phyloP scores from a whole-genome alignment of 169 alveolate genomes.

The Theileria equi region DNA sequence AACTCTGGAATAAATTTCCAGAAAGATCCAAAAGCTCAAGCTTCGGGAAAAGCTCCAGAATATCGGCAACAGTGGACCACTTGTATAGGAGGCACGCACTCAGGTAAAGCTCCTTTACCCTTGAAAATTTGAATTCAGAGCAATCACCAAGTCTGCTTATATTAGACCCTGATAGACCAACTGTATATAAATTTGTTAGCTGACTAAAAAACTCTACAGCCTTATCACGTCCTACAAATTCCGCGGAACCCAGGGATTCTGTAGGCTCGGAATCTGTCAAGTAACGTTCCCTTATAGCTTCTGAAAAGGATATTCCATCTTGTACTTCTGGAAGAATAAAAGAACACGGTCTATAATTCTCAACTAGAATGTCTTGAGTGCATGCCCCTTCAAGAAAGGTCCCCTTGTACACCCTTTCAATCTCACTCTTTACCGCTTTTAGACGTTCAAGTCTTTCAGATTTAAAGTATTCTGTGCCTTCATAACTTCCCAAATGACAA shows the following conservation, averaged over 20 bases:
- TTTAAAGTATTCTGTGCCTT: slow-evolving; percentile 25
- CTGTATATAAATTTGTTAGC: slow-evolving; percentile 8
- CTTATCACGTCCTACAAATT: slow-evolving; percentile 46
- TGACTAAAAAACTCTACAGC: slow-evolving; percentile 38
- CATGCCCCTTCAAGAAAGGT: too few relatives aligned
- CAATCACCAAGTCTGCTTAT: slow-evolving; percentile 29
- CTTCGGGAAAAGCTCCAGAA: slow-evolving; percentile 7
- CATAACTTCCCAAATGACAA: slow-evolving; percentile 4
- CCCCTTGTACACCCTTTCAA: neutral
- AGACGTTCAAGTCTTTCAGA: neutral
- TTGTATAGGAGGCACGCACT: slow-evolving; percentile 11
- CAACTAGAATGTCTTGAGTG: neutral
- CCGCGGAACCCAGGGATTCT: too few relatives aligned
- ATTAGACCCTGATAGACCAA: slow-evolving; percentile 17
- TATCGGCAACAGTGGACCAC: slow-evolving; percentile 13
- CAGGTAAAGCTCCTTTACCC: slow-evolving; percentile 20
- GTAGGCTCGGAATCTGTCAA: too few relatives aligned
- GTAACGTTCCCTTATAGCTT: slow-evolving; percentile 17
- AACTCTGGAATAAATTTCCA: slow-evolving; percentile 2
- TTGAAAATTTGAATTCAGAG: slow-evolving; percentile 21
- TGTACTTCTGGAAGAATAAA: neutral
- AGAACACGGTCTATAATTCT: neutral
- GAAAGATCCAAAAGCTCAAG: slow-evolving; percentile 16
- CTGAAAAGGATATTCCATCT: slow-evolving; percentile 8
- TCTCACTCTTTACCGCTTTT: neutral